A percentile compares a stretch with the other conserved stretches of the same genome.
These are phyloP conservation scores for Tuber borchii DNA, from an alignment of 495 filamentous ascomycete genomes.

Conservation along the genomic window DNA sequence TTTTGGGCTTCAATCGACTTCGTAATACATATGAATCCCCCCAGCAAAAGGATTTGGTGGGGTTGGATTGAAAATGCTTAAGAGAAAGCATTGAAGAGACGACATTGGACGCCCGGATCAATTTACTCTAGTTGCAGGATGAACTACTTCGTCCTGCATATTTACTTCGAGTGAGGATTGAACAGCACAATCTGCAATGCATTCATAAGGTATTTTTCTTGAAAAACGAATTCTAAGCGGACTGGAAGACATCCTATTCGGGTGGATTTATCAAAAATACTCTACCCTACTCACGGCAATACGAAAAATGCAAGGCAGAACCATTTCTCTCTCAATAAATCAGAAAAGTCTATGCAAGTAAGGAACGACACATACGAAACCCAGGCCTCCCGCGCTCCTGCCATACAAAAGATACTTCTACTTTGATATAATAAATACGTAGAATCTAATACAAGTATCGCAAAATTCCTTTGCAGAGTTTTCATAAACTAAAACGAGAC, in stretches of 20 bases:
- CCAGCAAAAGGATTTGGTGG: background rate
- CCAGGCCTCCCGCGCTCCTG: background rate
- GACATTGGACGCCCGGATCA: background rate
- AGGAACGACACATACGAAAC: background rate
- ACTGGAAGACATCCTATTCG: background rate
- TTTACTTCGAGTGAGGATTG: background rate
- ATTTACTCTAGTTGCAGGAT: conserved; percentile 2
- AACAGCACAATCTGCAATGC: background rate
- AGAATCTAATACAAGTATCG: background rate
- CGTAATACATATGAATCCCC: conserved; percentile 3
- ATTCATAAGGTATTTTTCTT: background rate
- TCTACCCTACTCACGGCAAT: background rate
- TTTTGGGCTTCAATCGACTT: background rate
- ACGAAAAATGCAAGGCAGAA: background rate
- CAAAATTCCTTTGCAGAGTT: background rate
- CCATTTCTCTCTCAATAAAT: background rate
- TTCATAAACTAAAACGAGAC: background rate
- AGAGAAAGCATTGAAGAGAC: background rate
- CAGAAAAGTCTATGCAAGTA: background rate
- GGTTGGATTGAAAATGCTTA: background rate
- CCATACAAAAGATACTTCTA: background rate
- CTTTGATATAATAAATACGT: background rate
- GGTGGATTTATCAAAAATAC: background rate
- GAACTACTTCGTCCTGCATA: conserved; percentile 3
- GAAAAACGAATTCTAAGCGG: background rate